Evolutionary conservation across 2,329 filamentous ascomycete species (phyloP).

Genomic region (Aspergillus pseudoviridinutans): DNA sequence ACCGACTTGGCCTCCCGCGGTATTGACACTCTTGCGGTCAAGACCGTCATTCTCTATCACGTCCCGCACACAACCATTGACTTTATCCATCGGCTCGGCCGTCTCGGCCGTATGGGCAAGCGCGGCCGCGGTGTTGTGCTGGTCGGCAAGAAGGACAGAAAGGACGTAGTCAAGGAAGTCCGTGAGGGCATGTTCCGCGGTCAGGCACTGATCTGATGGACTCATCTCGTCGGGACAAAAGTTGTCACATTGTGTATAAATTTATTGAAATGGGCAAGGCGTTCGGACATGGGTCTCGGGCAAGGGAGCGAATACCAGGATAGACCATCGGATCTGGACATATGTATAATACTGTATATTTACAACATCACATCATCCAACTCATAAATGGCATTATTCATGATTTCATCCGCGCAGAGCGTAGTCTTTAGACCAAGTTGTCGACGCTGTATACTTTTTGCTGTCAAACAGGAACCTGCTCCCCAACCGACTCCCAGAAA

Average conservation of each 20-base stretch:
- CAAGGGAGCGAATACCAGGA: background rate
- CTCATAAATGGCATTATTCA: background rate
- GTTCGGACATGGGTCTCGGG: slow-evolving; percentile 1
- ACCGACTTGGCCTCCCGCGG: slow-evolving; percentile 90
- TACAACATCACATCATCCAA: background rate
- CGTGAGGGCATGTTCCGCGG: slow-evolving; percentile 84
- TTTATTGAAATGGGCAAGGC: background rate
- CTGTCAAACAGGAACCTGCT: slow-evolving; percentile 44
- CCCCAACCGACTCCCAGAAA: slow-evolving; percentile 51
- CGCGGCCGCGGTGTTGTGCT: slow-evolving; percentile 85
- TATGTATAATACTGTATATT: slow-evolving; percentile 6
- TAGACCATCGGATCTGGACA: background rate
- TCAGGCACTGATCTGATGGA: slow-evolving; percentile 65
- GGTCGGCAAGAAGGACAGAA: slow-evolving; percentile 82
- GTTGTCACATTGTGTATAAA: slow-evolving; percentile 11
- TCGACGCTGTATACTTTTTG: background rate
- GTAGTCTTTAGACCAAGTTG: too few species aligned
- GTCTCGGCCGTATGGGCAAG: slow-evolving; percentile 88
- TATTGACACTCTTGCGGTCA: slow-evolving; percentile 88
- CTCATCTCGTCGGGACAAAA: slow-evolving; percentile 7
- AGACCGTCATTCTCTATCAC: slow-evolving; percentile 90
- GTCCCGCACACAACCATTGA: slow-evolving; percentile 98
- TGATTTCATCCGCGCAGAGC: background rate
- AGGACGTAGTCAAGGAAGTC: slow-evolving; percentile 87
- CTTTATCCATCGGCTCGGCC: slow-evolving; percentile 92